Base-by-base conservation (phyloP, 495 filamentous ascomycete genomes). In the Daldinia decipiens region DNA sequence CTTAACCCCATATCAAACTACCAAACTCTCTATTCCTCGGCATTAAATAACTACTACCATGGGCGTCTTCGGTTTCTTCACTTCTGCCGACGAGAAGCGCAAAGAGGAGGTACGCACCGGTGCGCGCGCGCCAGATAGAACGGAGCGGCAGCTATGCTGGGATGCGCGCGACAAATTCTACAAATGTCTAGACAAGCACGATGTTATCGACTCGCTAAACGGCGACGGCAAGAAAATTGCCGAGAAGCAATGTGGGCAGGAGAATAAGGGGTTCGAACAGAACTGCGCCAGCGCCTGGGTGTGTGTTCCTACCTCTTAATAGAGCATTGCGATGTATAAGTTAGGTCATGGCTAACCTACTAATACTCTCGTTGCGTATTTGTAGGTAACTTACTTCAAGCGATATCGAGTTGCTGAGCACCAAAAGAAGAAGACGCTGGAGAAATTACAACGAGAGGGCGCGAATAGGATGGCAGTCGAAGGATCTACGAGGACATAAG, bases 381-480 rank as follows among this genome's bases (percentile, higher is more conserved):
- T 73, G 24, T 24, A 98, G 95, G 93, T 98, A 63, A 92, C 92
- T 80, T 97, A 99, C 80, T 99, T 99, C 85, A 97, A 98, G 81
- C 92, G 97, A 77, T 89, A 93, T 80, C 85, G 95, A 65, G 93
- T 98, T 40, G 94, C 95, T 84, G 94, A 98, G 62, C 86, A 90
- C 74, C 91, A 97, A 64, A 92, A 93, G 77, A 90, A 92, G 69
- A 84, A 90, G 79, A 91, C 91, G 47, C 80, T 98, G 38, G 89
- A 91, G 79, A 87, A 87, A 70, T 86, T 99, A 65, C 87, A 93
- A 78, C 88, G 87, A 26, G 92, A 97, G 78, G 93, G 93, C 68
- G 95, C 91, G 27, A 84, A 87, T 65, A 76, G 86, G 76, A 84
- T 92, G 79, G 77, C 77, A 15, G 72, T 83, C 27, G 61, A 72